Conservation (phyloP, 306 rosid species). For the Lagenaria siceraria region DNA sequence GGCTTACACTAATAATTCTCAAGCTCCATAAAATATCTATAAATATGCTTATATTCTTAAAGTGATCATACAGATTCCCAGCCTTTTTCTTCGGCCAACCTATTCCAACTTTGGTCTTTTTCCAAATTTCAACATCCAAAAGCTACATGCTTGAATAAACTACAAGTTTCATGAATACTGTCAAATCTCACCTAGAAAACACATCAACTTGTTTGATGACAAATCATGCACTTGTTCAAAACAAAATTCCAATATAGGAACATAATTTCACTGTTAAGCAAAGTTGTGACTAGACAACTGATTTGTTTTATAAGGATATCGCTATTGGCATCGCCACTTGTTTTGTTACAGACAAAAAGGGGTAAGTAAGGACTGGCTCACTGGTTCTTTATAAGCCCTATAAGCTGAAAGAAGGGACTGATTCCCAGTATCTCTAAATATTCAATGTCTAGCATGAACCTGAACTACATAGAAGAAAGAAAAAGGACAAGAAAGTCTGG, state of each 20-base stretch:
- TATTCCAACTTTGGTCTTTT: background rate
- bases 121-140: background rate
- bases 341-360: background rate
- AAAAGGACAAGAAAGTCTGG: background rate
- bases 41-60: background rate
- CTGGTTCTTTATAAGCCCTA: background rate
- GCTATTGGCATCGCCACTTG: background rate
- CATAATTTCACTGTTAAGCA: background rate
- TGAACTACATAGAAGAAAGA: background rate
- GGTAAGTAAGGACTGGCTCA: background rate
- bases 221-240: background rate
- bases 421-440: background rate
- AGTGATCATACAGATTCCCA: background rate
- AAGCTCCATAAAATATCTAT: background rate
- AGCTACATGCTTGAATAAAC: background rate
- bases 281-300: background rate
- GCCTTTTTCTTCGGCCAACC: background rate
- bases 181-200: background rate
- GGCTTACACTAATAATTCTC: too few relatives aligned
- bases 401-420: background rate
- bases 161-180: background rate
- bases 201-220: background rate
- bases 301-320: background rate
- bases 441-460: background rate
- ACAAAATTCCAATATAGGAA: background rate